Evolutionary conservation across 108 stramenopile genomes (phyloP), one percentile per base, ranked within the genome.

Genomic region (Cyclostephanos tholiformis): DNA sequence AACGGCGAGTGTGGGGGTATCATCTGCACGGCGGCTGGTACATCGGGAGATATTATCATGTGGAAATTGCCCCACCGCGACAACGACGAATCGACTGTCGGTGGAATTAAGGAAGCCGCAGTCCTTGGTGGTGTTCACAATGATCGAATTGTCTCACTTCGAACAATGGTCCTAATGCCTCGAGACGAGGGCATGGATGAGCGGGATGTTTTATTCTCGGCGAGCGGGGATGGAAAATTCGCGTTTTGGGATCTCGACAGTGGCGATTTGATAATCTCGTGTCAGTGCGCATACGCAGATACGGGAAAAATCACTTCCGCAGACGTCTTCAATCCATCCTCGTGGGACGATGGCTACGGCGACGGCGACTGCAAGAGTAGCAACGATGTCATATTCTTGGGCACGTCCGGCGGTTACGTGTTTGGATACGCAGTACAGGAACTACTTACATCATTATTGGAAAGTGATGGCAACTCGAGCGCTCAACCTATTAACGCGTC

Each of bases 211-310:
- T 25, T 89, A n/a, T 76, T 89, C 20, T 87, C 88, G 0, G 85
- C 80, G 38, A 60, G 78, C 29, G 27, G 43, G 19, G 88, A 87
- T 67, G 88, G 88, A 46, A 67, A 69, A 36, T 67, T 89, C 50
- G 82, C 86, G 12, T 55, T 87, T 19, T 87, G 86, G 86, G 74
- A 89, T 76, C 51, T 84, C 12, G 56, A 68, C 20, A 50, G 52
- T 29, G 88, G 87, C 20, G 82, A 83, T 44, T 68, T 86, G 51
- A 65, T 86, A 0, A 58, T 72, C 39, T 64, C 64, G 13, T 86
- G 79, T 72, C 51, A 70, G 25, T 58, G 79, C 27, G 43, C 73
- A 7, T 63, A 66, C 44, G 48, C 64, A 13, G 56, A 67, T 46
- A 48, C 69, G n/a, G 46, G 32, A 11, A 38, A 44, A 44, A 74